These are phyloP conservation scores for Rachicladosporium sp. DNA, from an alignment of 2,329 filamentous ascomycete genomes.

Conservation along the genomic window DNA sequence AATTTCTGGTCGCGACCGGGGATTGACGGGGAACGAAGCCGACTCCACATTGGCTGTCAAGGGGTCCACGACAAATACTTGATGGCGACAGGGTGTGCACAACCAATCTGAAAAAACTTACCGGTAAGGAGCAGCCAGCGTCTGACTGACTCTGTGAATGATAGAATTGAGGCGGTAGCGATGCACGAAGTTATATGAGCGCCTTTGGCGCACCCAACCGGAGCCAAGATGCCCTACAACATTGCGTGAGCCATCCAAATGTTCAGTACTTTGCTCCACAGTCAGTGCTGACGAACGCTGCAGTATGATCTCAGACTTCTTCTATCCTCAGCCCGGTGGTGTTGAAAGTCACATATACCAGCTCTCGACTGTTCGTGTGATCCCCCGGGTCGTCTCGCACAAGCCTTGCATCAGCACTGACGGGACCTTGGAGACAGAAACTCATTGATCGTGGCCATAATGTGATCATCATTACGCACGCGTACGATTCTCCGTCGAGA, in stretches of 20 bases:
- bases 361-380: conserved; percentile 54
- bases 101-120: too few species aligned
- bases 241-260: conserved; percentile 44
- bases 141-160: too few species aligned
- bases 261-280: neutral
- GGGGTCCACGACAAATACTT: too few species aligned
- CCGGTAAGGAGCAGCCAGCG: too few species aligned
- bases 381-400: neutral
- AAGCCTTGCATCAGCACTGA: neutral
- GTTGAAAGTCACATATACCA: conserved; percentile 99
- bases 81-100: too few species aligned
- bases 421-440: conserved; percentile 42
- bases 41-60: too few species aligned
- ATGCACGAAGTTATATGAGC: conserved; percentile 7
- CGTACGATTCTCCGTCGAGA: conserved; percentile 49
- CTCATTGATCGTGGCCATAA: conserved; percentile 95
- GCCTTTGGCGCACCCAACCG: conserved; percentile 7
- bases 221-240: conserved; percentile 50
- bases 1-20: too few species aligned
- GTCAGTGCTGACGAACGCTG: conserved; percentile 12
- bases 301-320: conserved; percentile 97
- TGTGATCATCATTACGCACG: conserved; percentile 94
- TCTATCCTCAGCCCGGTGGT: conserved; percentile 91
- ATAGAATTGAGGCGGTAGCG: too few species aligned
- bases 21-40: too few species aligned